Evolutionary conservation across 2,329 filamentous ascomycete species (phyloP), one percentile per base, ranked within the genome.

Genomic region (Fusarium illudens): DNA sequence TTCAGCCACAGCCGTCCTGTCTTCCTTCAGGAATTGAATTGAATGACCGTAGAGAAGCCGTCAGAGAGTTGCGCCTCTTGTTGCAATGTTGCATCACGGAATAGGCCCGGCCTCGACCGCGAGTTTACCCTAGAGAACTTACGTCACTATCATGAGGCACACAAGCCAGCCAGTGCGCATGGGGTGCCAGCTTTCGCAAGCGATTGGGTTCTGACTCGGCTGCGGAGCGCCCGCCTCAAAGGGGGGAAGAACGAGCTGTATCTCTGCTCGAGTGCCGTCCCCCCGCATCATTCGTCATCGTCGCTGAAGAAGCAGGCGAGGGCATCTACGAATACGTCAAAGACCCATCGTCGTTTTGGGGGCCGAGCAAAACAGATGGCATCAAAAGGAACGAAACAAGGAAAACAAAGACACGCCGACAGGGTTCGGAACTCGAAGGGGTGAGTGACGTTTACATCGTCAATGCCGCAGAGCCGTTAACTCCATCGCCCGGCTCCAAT

Each of bases 161-260:
- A 20, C 19, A n/a, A 13, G 9, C 9, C 20, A n/a, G n/a, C n/a
- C n/a, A n/a, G n/a, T n/a, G n/a, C 6, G 50, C 27, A 57, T n/a
- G 36, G 34, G 27, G 44, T 49, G 19, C 11, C 32, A 53, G 32
- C 11, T 36, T 22, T 27, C 20, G 22, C 42, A 32, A 46, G 53
- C 49, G 65, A 69, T 69, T 69, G 65, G 65, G 65, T 68, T 68
- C 65, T 68, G 65, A 68, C 65, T 59, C 57, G 61, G 57, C 54
- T 65, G 54, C 54, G 39, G 52, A 65, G 56, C 65, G 61, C 65
- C 65, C 65, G 52, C 39, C 30, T 29, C n/a, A n/a, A n/a, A n/a
- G n/a, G n/a, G n/a, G n/a, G n/a, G n/a, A n/a, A n/a, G n/a, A n/a
- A n/a, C n/a, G n/a, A n/a, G n/a, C n/a, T n/a, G n/a, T n/a, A n/a